Evolutionary conservation across 495 filamentous ascomycete species (phyloP).

Genomic region (Aspergillus funiculosus): DNA sequence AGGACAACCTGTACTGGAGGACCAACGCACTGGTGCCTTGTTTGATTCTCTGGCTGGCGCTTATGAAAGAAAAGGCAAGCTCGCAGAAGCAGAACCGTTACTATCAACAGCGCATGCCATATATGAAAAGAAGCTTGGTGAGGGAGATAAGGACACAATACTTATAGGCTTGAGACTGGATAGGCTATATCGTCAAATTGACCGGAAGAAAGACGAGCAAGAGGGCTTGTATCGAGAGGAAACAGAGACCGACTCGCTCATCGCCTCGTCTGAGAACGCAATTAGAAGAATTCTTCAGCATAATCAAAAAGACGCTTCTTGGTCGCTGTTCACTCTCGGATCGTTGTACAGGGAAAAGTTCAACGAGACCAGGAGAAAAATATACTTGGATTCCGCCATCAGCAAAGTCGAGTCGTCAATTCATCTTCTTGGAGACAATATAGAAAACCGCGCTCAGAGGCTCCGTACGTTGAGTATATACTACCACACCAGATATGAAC

Average conservation of each 20-base stretch:
- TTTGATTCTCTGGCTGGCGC: background rate
- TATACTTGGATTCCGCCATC: too few relatives aligned
- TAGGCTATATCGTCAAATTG: background rate
- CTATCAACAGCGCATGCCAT: background rate
- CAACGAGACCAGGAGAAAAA: too few relatives aligned
- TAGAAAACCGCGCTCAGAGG: too few relatives aligned
- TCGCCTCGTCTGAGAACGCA: background rate
- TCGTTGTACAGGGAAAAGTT: too few relatives aligned
- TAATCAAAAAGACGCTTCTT: too few relatives aligned
- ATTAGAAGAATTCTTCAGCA: too few relatives aligned
- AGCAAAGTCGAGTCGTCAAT: too few relatives aligned
- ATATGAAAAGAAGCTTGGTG: background rate
- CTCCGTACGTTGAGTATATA: too few relatives aligned
- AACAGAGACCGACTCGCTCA: background rate
- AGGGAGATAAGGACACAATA: background rate
- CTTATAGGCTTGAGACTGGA: background rate
- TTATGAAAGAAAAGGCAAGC: background rate
- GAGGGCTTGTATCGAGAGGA: background rate
- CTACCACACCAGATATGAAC: too few relatives aligned
- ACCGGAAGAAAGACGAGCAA: background rate
- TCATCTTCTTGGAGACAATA: too few relatives aligned
- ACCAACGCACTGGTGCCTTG: background rate
- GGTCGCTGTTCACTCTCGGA: too few relatives aligned
- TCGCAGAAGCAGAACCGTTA: background rate
- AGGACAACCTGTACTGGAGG: background rate